Base-by-base conservation (phyloP, 768 basidiomycete species). In the Russula sp. region DNA sequence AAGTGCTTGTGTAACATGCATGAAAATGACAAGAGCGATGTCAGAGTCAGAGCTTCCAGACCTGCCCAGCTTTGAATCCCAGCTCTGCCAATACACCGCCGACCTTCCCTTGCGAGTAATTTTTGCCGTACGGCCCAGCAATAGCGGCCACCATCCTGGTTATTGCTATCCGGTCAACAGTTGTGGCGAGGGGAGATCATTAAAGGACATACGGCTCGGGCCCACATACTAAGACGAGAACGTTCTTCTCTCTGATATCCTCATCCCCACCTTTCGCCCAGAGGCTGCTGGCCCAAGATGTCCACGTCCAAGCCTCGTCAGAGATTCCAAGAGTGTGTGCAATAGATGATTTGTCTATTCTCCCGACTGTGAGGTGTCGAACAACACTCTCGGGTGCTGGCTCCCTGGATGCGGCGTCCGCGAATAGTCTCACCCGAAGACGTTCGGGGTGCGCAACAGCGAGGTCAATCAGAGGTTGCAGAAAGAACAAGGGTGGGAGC, bases 161-260 rank as follows among this genome's bases (percentile, higher is more conserved):
- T 39, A 59, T 61, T 40, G 44, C 58, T 27, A 52, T 53, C 45
- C 11, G 31, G 35, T 48, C 32, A 31, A 52, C n/a, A 57, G 42
- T 39, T 63, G 63, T 55, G 34, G 48, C 42, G 39, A 42, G 37
- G 63, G 63, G 52, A 22, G 57, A 49, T 40, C 66, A 42, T 20
- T 3, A 14, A 59, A 58, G 61, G 31, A 73, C 86, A 69, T 73
- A 92, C 91, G 80, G 79, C 64, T 92, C 88, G n/a, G 91, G 92
- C 32, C 91, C 91, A 73, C 89, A 94, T 4, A 94, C 82, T 13
- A 94, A 73, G 70, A 93, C 87, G 60, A 93, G 71, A 6, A 78
- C 74, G 50, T 76, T 82, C 51, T 66, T 68, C 39, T 42, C 56
- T 40, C 55, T 62, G 54, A 56, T 47, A 57, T 62, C 54, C 1